A percentile compares a stretch with the other conserved stretches of the same genome.
Conservation (phyloP, 345 rosid species). For the Syzygium oleosum region DNA sequence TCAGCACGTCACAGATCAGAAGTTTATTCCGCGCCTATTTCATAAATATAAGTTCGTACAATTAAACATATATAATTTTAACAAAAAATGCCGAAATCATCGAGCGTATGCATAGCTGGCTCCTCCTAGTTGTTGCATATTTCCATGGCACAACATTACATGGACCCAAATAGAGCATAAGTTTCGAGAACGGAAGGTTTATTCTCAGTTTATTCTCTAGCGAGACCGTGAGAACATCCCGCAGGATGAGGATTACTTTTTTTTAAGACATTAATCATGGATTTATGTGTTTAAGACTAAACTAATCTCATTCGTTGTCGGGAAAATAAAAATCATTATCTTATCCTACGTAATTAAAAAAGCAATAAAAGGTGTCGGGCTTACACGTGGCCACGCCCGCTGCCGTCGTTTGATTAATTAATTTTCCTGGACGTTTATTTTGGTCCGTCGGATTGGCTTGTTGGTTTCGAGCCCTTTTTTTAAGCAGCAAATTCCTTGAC, state of each 20-base stretch:
- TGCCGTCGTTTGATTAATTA: background rate
- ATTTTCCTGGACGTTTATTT: background rate
- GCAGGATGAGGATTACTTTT: background rate
- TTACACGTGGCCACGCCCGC: too few species aligned
- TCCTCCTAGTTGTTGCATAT: background rate
- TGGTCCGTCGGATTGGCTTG: background rate
- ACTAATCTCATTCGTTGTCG: background rate
- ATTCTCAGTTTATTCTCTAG: background rate
- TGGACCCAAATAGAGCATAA: background rate
- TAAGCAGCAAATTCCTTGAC: background rate
- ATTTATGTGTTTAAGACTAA: background rate
- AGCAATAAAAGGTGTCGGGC: too few species aligned
- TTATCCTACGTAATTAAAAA: background rate
- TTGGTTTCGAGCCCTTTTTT: background rate
- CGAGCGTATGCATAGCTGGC: background rate
- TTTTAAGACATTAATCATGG: background rate
- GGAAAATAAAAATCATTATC: background rate
- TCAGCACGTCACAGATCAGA: background rate
- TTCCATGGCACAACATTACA: background rate
- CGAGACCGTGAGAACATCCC: too few species aligned
- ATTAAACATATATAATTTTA: background rate
- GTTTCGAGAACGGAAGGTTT: background rate
- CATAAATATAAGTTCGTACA: background rate
- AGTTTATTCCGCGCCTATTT: background rate
- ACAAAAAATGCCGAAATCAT: background rate